A percentile compares a stretch with the other conserved stretches of the same genome.
Conservation (phyloP, 176 grass and related monocot species). For the Carex scoparia region DNA sequence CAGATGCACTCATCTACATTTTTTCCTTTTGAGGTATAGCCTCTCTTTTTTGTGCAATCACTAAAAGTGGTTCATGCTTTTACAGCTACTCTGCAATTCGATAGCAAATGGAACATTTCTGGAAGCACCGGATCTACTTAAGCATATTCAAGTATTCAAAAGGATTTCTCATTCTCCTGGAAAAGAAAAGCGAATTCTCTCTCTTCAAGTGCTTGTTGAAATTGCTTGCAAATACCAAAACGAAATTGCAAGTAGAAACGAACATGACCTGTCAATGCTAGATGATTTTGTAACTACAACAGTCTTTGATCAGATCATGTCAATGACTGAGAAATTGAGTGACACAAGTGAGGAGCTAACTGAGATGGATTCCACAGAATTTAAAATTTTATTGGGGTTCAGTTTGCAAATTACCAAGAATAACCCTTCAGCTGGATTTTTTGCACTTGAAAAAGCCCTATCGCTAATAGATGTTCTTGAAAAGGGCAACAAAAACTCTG, state of each 20-base stretch:
- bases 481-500: constrained; percentile 10
- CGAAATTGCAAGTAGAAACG: constrained; percentile 24
- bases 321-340: constrained; percentile 33
- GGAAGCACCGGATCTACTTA: constrained; percentile 37
- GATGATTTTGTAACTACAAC: constrained; percentile 34
- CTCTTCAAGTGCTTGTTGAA: constrained; percentile 47
- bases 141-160: constrained; percentile 37
- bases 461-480: constrained; percentile 41
- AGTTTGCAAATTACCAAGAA: constrained; percentile 49
- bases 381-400: constrained; percentile 40
- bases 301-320: constrained; percentile 40
- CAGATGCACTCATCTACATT: constrained; percentile 8
- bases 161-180: constrained; percentile 42
- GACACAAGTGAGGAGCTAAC: constrained; percentile 17
- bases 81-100: constrained; percentile 46
- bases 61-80: constrained; percentile 28
- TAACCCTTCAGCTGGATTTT: constrained; percentile 46
- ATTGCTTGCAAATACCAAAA: constrained; percentile 45
- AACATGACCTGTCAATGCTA: constrained; percentile 26
- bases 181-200: constrained; percentile 31
- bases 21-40: constrained; percentile 23
- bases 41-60: constrained; percentile 17
- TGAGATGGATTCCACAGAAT: constrained; percentile 24
- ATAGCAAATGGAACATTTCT: constrained; percentile 18
- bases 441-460: constrained; percentile 54